These are phyloP conservation scores for Penicillium chermesinum DNA, from an alignment of 495 filamentous ascomycete genomes.

Conservation along the genomic window DNA sequence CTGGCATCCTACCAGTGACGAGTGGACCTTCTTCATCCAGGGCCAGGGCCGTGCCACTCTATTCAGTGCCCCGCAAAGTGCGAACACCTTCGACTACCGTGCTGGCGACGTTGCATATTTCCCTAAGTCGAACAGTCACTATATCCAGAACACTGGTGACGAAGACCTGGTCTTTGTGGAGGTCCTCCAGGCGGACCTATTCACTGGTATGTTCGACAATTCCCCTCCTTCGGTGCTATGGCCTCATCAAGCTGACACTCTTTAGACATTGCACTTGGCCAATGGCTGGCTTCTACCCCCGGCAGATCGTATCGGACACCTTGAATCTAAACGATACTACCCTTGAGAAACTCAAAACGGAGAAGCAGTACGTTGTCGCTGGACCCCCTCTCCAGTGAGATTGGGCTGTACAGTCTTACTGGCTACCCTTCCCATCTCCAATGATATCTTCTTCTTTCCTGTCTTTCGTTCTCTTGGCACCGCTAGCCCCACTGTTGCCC, in stretches of 20 bases:
- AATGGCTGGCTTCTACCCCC: conserved; percentile 62
- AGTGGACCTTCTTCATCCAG: conserved; percentile 72
- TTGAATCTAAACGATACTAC: conserved; percentile 52
- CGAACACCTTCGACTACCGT: conserved; percentile 69
- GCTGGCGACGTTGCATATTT: conserved; percentile 72
- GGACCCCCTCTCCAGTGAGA: too few species aligned
- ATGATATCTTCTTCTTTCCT: too few species aligned
- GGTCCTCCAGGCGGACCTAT: conserved; percentile 61
- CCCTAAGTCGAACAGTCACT: conserved; percentile 59
- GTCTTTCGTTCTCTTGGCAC: too few species aligned
- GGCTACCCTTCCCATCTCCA: too few species aligned
- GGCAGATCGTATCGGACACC: conserved; percentile 60
- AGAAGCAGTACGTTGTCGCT: conserved; percentile 56
- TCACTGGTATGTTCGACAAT: conserved; percentile 41
- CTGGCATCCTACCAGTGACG: conserved; percentile 71
- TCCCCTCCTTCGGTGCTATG: not conserved
- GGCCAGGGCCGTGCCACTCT: conserved; percentile 64
- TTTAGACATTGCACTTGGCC: conserved; percentile 56
- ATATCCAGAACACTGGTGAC: conserved; percentile 68
- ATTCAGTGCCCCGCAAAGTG: conserved; percentile 51
- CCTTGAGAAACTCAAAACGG: conserved; percentile 51
- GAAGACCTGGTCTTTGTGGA: conserved; percentile 67
- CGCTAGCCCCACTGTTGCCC: too few species aligned
- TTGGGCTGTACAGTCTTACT: too few species aligned
- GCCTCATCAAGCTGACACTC: conserved; percentile 3